Base-by-base conservation (phyloP, 2,329 filamentous ascomycete species). In the Grosmannia clavigera region DNA sequence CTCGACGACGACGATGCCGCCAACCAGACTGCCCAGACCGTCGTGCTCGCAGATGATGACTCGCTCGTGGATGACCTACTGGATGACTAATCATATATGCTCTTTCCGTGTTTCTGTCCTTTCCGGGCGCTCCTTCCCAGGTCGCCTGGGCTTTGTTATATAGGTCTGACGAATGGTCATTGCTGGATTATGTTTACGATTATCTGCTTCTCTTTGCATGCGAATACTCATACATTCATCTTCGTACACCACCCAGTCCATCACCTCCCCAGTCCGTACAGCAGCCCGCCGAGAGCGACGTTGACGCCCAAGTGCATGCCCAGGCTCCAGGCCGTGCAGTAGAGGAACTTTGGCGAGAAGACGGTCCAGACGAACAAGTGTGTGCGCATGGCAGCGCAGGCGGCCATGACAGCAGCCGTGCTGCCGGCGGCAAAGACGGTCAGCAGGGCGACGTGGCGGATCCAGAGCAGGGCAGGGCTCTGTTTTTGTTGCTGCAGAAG, bases 331-430 rank as follows among this genome's bases (percentile, higher is more conserved):
- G 87, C 90, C 78, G 94, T 87, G 64, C 85, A 88, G 71, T 95
- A 99, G 65, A 99, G 74, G 71, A 92, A 97, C 72, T 97, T 99
- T 0, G 94, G 94, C 64, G 90, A 95, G 72, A 99, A 99, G 12
- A 99, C 94, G 0, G 92, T 97, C 94, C 94, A 99, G 63, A 99
- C 92, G 70, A 99, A 99, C 61, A 99, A 72, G 77, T 99, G 94
- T 35, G 89, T 90, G 65, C 92, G 78, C 69, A 99, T 72, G 9
- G 82, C 78, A 55, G 88, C 91, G 71, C 94, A 99, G 19, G 92
- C 91, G 16, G 81, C 83, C 92, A 97, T 97, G 29, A 96, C 86
- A 55, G 84, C 86, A 3, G 83, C 73, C 58, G 89, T 73, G 64
- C 83, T 84, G 1, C 77, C 75, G 1, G 87, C 79, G 12, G 82